Evolutionary conservation across 495 filamentous ascomycete species (phyloP), one percentile per base, ranked within the genome.

Genomic region (Annulohypoxylon bovei): DNA sequence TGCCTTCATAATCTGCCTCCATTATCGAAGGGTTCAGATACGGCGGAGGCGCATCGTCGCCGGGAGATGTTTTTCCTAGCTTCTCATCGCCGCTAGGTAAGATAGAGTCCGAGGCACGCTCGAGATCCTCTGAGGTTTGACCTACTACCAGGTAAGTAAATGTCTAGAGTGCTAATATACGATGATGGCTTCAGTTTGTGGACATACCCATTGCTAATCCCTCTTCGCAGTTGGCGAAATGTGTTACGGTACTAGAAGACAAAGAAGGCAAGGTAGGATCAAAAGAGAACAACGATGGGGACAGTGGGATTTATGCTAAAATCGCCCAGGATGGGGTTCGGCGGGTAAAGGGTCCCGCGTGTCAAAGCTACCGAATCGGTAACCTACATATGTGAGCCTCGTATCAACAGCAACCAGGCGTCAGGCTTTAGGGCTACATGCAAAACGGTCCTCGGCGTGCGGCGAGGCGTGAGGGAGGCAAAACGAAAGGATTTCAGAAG

Each of bases 1-100:
- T 80, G 28, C 82, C 81, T 54, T 81, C 80, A 40, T 84, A 84
- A 39, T 83, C 76, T 1, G 71, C 75, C 16, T 79, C 78, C 73
- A 80, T 79, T 54, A 75, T 39, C 20, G 64, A 61, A 8, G 78
- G 73, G 70, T 81, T 71, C 18, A 73, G 61, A 44, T 73, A 77
- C 9, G 75, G 16, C 58, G 68, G 63, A 55, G 71, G 75, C 6
- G 61, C 35, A 63, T 75, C 75, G n/a, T 75, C 75, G n/a, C 62
- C 70, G 0, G 67, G 58, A 33, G 75, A 65, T 11, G 73, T 71
- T 44, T 62, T 70, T 1, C 63, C 18, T 53, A 65, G 55, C 62
- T 75, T 77, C 65, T 77, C 72, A n/a, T 77, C 75, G 7, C 39
- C 68, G 30, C 62, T 44, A 8, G 72, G 52, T 30, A 65, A 56